These are phyloP conservation scores for Apocynum venetum DNA, from an alignment of 257 asterid species.

Conservation along the genomic window DNA sequence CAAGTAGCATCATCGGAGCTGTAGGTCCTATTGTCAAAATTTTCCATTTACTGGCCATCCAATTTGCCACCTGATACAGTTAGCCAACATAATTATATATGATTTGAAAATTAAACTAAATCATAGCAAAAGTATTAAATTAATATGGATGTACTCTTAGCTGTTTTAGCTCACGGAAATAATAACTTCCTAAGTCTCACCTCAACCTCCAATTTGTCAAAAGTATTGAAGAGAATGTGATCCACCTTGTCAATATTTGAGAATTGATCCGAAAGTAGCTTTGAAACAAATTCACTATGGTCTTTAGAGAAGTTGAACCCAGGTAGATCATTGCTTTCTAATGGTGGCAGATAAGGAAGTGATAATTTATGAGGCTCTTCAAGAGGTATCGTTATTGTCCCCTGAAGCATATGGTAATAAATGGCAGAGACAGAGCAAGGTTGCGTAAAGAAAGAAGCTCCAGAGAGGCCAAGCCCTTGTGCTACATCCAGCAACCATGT, in stretches of 20 bases:
- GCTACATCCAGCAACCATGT: conserved; percentile 20
- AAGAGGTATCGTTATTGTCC: background rate
- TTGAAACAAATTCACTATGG: background rate
- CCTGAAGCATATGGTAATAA: conserved; percentile 26
- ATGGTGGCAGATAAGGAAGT: conserved; percentile 27
- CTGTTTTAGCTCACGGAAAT: too few species aligned
- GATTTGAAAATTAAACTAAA: too few species aligned
- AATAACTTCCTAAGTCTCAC: background rate
- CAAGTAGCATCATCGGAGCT: background rate
- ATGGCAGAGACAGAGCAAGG: conserved; percentile 20
- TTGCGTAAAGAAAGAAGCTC: conserved; percentile 24
- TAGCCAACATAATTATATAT: too few species aligned
- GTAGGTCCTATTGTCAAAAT: conserved; percentile 31
- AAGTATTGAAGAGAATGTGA: conserved; percentile 53
- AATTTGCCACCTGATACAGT: conserved; percentile 14
- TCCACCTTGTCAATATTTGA: conserved; percentile 34
- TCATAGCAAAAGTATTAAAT: too few species aligned
- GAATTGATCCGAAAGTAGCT: conserved; percentile 13
- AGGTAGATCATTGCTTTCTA: conserved; percentile 24
- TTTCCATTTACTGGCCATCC: conserved; percentile 28
- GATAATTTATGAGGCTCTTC: background rate
- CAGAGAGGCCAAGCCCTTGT: conserved; percentile 9
- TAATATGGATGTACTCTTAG: too few species aligned
- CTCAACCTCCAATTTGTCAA: conserved; percentile 49
- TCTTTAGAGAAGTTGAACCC: background rate